Percentiles rank a stretch among this genome's conserved stretches.
phyloP scores from a whole-genome alignment of 306 rosid genomes.

The Boehmeria nivea region DNA sequence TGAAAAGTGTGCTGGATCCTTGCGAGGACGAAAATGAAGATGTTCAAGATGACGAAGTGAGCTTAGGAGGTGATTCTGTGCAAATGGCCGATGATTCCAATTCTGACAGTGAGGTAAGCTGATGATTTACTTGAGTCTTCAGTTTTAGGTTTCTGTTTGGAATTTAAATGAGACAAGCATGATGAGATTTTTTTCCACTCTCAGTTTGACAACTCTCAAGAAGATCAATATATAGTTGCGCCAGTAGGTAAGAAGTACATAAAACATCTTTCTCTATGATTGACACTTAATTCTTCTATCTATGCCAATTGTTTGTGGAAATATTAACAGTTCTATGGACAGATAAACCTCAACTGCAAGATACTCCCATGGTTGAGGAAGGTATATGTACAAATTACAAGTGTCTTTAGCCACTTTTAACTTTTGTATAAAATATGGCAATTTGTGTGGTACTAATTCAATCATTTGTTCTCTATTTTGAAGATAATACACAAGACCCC shows the following conservation, averaged over 20 bases:
- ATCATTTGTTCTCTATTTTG: conserved; percentile 12
- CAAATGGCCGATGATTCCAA: conserved; percentile 36
- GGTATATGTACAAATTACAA: conserved; percentile 38
- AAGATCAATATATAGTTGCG: conserved; percentile 57
- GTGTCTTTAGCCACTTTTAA: too few relatives aligned
- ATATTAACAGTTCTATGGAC: conserved; percentile 21
- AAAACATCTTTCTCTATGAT: background rate
- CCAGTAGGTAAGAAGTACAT: conserved; percentile 51
- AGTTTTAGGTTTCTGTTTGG: background rate
- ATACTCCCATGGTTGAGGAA: conserved; percentile 48
- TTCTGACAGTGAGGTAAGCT: conserved; percentile 49
- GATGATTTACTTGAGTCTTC: conserved; percentile 1
- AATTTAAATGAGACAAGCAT: background rate
- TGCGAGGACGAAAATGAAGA: conserved; percentile 59
- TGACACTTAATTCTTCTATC: too few relatives aligned
- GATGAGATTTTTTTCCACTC: background rate
- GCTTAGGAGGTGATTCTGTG: conserved; percentile 44
- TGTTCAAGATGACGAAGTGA: conserved; percentile 38
- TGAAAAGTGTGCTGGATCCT: conserved; percentile 56
- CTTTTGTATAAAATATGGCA: too few relatives aligned
- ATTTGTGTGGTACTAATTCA: background rate
- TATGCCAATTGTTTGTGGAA: conserved; percentile 6
- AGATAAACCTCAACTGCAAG: conserved; percentile 64
- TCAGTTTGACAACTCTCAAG: conserved; percentile 36
- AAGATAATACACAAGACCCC: conserved; percentile 80